Conservation (phyloP, 257 asterid genomes). For the Salvia splendens region DNA sequence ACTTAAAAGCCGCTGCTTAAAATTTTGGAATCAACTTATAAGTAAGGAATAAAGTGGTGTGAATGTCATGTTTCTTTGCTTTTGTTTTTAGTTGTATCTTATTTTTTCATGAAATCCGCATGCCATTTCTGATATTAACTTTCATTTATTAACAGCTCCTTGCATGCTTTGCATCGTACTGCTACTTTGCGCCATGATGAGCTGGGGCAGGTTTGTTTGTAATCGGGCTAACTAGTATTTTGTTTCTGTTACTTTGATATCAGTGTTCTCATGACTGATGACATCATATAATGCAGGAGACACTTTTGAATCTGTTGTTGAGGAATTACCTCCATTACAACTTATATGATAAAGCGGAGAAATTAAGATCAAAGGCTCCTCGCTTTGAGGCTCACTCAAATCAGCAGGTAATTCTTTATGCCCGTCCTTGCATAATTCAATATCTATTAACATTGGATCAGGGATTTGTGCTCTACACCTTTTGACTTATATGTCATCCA, state of each 20-base stretch:
- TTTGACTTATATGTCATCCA: constrained; percentile 16
- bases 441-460: constrained; percentile 6
- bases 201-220: constrained; percentile 83
- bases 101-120: constrained; percentile 17
- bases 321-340: constrained; percentile 91
- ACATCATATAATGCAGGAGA: constrained; percentile 60
- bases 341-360: constrained; percentile 93
- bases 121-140: constrained; percentile 26
- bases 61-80: constrained; percentile 22
- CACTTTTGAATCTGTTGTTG: constrained; percentile 76
- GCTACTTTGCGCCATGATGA: constrained; percentile 93
- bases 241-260: constrained; percentile 5
- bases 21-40: constrained; percentile 16
- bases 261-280: constrained; percentile 18
- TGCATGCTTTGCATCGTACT: constrained; percentile 86
- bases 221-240: constrained; percentile 5
- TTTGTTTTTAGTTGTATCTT: neutral
- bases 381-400: constrained; percentile 96
- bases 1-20: constrained; percentile 4
- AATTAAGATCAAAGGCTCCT: constrained; percentile 94
- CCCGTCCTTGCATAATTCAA: constrained; percentile 22
- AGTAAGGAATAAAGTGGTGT: constrained; percentile 10
- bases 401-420: constrained; percentile 67
- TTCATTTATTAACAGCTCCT: constrained; percentile 50
- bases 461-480: constrained; percentile 17